Evolutionary conservation across 345 rosid genomes (phyloP), one percentile per base, ranked within the genome.

Genomic region (Populus davidiana): DNA sequence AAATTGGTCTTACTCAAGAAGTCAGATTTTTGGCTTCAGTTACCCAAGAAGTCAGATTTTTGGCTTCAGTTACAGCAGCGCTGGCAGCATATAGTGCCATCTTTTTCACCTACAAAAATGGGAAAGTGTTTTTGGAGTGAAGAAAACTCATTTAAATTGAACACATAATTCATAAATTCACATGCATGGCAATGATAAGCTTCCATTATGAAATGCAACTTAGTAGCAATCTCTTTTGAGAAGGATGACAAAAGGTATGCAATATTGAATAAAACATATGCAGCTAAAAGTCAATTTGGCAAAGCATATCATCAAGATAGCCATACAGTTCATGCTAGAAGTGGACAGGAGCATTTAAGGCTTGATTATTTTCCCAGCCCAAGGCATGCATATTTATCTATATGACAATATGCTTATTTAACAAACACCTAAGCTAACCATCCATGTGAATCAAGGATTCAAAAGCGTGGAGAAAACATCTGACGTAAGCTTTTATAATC

Each of bases 51-150:
- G 36, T 65, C 75, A 87, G 77, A 72, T 67, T 75, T 75, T 61
- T 70, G 38, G 84, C 91, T 78, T 86, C 89, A 5, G 33, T 69
- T 21, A 83, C 81, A 20, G 89, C 91, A 54, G 38, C 71, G 56
- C 50, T 80, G 6, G 75, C 91, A 14, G 89, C 86, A 81, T 84
- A 86, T 27, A 88, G 35, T 6, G 84, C 83, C 91, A 88, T 88
- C 85, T 88, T 88, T 77, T 86, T 88, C 50, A 88, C 87, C 91
- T 88, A 59, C 31, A 39, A 72, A 71, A 43, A 33, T 39, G 23
- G 33, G 31, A 39, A 18, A 64, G 11, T 67, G 18, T 35, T 31
- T 63, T 13, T 41, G 35, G 23, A 74, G 71, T 2, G 50, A 39
- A 73, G 74, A 43, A 75, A 75, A 77, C 61, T 67, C 59, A 47